phyloP scores from a whole-genome alignment of 176 grass and related monocot species.

The Raddia distichophylla region DNA sequence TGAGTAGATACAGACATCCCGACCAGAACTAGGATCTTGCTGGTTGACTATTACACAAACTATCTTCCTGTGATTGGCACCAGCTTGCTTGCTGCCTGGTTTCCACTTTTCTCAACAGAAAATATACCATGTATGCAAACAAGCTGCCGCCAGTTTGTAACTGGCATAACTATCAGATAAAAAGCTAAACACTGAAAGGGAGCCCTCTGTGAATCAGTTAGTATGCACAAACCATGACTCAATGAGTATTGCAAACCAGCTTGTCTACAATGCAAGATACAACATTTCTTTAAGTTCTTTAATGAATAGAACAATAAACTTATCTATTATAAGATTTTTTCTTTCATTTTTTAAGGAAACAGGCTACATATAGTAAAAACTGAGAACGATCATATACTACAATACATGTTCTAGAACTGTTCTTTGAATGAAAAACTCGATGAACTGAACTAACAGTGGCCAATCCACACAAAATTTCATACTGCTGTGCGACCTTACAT shows the following conservation, averaged over 20 bases:
- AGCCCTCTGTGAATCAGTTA: not conserved
- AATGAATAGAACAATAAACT: not conserved
- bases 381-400: not conserved
- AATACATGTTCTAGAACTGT: not conserved
- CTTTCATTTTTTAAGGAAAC: not conserved
- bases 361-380: not conserved
- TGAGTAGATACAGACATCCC: conserved; percentile 6
- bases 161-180: not conserved
- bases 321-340: not conserved
- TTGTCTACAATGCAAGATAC: too few relatives aligned
- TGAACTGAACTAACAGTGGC: not conserved
- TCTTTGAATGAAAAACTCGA: conserved; percentile 14
- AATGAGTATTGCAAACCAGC: not conserved
- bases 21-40: not conserved
- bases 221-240: not conserved
- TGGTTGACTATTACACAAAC: not conserved
- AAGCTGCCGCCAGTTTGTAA: conserved; percentile 2
- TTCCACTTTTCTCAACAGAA: not conserved
- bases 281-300: not conserved
- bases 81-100: conserved; percentile 18
- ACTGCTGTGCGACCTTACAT: not conserved
- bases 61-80: not conserved
- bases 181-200: not conserved
- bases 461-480: not conserved
- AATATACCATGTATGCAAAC: conserved; percentile 1